Conservation (phyloP, 805 yeast species). For the Wickerhamiella sorbophila region DNA sequence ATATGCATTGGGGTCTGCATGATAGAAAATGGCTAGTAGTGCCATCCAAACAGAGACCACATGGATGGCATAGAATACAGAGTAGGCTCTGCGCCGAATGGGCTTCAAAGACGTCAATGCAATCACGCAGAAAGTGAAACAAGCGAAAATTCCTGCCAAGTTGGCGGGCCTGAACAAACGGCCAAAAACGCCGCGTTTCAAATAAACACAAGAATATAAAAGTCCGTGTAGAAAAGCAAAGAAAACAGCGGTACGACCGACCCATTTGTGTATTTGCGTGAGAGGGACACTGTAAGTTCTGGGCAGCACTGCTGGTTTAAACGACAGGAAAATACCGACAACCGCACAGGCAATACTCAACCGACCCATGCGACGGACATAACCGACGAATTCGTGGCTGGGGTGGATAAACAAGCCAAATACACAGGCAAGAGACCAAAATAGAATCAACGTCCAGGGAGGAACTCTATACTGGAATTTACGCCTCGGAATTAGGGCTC, state of each 20-base stretch:
- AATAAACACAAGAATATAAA: constrained; percentile 30
- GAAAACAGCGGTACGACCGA: constrained; percentile 61
- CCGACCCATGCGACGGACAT: constrained; percentile 70
- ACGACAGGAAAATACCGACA: constrained; percentile 52
- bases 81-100: constrained; percentile 50
- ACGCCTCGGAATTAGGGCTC: constrained; percentile 1
- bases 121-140: constrained; percentile 36
- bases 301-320: constrained; percentile 79
- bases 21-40: constrained; percentile 53
- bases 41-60: constrained; percentile 57
- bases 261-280: constrained; percentile 81
- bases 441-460: constrained; percentile 3
- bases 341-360: constrained; percentile 66
- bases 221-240: constrained; percentile 52
- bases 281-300: constrained; percentile 52
- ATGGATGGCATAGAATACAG: constrained; percentile 55
- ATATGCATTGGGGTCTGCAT: constrained; percentile 64
- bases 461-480: constrained; percentile 7
- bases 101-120: constrained; percentile 50
- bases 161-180: constrained; percentile 31
- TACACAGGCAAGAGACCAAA: constrained; percentile 5
- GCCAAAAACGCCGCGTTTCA: neutral
- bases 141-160: constrained; percentile 54
- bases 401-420: constrained; percentile 11
- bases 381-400: constrained; percentile 12